phyloP scores from a whole-genome alignment of 1,139 yeast species.

The Diutina scorzettiae region DNA sequence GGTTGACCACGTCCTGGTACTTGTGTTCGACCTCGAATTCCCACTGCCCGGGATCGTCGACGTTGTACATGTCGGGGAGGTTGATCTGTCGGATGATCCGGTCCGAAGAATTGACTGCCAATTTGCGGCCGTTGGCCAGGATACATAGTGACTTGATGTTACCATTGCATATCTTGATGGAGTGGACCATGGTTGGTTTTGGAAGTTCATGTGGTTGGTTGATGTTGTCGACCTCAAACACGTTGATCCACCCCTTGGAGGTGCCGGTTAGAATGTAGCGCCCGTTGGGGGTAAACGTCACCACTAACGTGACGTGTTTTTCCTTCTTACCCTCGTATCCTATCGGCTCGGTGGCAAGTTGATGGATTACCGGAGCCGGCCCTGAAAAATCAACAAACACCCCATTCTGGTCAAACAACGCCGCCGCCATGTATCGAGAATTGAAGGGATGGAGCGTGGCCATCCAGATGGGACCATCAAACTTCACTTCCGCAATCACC shows the following conservation, averaged over 20 bases:
- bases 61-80: slow-evolving; percentile 37
- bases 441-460: slow-evolving; percentile 46
- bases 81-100: slow-evolving; percentile 63
- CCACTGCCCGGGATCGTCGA: slow-evolving; percentile 22
- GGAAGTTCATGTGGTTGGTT: neutral
- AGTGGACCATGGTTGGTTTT: slow-evolving; percentile 25
- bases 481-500: slow-evolving; percentile 26
- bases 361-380: slow-evolving; percentile 16
- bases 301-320: slow-evolving; percentile 20
- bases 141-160: slow-evolving; percentile 62
- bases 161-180: slow-evolving; percentile 48
- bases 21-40: slow-evolving; percentile 64
- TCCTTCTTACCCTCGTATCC: slow-evolving; percentile 11
- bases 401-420: slow-evolving; percentile 41
- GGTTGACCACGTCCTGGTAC: slow-evolving; percentile 84
- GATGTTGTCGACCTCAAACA: slow-evolving; percentile 20
- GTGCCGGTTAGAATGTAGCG: slow-evolving; percentile 61
- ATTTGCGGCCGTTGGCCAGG: slow-evolving; percentile 52
- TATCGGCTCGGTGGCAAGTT: slow-evolving; percentile 15
- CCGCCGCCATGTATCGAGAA: slow-evolving; percentile 32
- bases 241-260: slow-evolving; percentile 64
- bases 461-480: slow-evolving; percentile 67
- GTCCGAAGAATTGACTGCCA: slow-evolving; percentile 77
- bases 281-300: slow-evolving; percentile 24
- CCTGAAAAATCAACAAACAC: slow-evolving; percentile 40